A percentile compares a stretch with the other conserved stretches of the same genome.
Conservation (phyloP, 164 flowering plant species). For the Saururus chinensis region DNA sequence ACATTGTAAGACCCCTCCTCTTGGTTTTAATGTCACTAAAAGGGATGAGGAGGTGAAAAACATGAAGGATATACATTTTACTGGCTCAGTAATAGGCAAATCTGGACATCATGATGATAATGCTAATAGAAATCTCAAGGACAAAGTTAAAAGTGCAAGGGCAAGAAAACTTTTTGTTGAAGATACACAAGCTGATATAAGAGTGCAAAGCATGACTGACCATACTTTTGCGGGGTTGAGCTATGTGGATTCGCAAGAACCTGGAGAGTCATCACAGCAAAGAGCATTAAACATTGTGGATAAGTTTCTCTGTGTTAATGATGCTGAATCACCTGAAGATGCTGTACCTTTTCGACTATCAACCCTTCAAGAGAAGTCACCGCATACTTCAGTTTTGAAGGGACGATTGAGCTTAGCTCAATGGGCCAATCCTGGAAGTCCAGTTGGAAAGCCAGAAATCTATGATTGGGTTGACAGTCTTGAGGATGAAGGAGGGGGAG, state of each 20-base stretch:
- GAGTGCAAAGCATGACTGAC: conserved; percentile 5
- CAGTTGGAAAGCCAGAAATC: conserved; percentile 16
- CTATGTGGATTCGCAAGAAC: conserved; percentile 79
- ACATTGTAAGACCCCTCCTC: not conserved
- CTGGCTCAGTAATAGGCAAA: conserved; percentile 1
- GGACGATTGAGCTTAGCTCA: conserved; percentile 50
- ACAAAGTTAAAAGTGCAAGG: conserved; percentile 25
- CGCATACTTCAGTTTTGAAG: conserved; percentile 34
- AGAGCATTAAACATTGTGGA: conserved; percentile 74
- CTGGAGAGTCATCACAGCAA: conserved; percentile 72
- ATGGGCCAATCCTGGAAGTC: conserved; percentile 20
- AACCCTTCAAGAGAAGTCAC: conserved; percentile 18
- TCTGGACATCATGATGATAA: conserved; percentile 7
- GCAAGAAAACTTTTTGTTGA: conserved; percentile 61
- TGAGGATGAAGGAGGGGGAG: conserved; percentile 95
- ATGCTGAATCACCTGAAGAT: conserved; percentile 23
- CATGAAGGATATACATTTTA: conserved; percentile 1
- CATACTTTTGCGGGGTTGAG: conserved; percentile 51
- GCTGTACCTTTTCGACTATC: conserved; percentile 9
- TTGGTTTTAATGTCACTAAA: not conserved
- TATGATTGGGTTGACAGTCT: conserved; percentile 75
- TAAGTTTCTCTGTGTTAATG: conserved; percentile 35
- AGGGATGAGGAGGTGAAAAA: conserved; percentile 8
- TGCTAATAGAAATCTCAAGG: conserved; percentile 10
- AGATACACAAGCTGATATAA: conserved; percentile 13